Conservation (phyloP, 176 grass and related monocot genomes). For the Saccharum officinarum region DNA sequence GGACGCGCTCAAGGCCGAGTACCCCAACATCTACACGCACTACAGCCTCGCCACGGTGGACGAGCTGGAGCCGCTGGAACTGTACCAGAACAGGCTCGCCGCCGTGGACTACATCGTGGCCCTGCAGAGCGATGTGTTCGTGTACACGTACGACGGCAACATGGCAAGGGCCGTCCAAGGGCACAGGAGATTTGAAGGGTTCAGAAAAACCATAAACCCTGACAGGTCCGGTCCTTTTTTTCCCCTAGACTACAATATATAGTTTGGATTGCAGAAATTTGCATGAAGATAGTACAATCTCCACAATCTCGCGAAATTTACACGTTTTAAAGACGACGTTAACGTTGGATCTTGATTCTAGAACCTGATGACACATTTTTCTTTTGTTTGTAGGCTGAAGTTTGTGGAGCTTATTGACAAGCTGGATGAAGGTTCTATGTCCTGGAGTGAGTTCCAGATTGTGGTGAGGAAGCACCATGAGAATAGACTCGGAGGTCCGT, state of each 20-base stretch:
- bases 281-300: background rate
- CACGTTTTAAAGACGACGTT: background rate
- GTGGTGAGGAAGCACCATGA: slow-evolving; percentile 51
- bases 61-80: slow-evolving; percentile 56
- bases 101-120: slow-evolving; percentile 78
- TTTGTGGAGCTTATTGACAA: slow-evolving; percentile 67
- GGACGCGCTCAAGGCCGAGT: slow-evolving; percentile 53
- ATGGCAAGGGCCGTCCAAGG: slow-evolving; percentile 86
- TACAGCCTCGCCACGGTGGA: slow-evolving; percentile 53
- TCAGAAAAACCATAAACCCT: slow-evolving; percentile 78
- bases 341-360: background rate
- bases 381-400: slow-evolving; percentile 38
- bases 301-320: background rate
- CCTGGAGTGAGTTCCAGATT: slow-evolving; percentile 50
- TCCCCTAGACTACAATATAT: background rate
- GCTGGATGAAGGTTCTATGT: slow-evolving; percentile 43
- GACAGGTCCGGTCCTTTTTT: slow-evolving; percentile 45
- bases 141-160: slow-evolving; percentile 81
- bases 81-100: slow-evolving; percentile 68
- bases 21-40: slow-evolving; percentile 77
- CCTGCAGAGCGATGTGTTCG: slow-evolving; percentile 61
- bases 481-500: slow-evolving; percentile 62
- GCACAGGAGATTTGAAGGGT: slow-evolving; percentile 65
- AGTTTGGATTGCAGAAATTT: background rate
- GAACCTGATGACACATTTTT: background rate